A percentile compares a stretch with the other conserved stretches of the same genome.
These are phyloP conservation scores for Meripilus lineatus DNA, from an alignment of 1,284 basidiomycete species.

Conservation along the genomic window DNA sequence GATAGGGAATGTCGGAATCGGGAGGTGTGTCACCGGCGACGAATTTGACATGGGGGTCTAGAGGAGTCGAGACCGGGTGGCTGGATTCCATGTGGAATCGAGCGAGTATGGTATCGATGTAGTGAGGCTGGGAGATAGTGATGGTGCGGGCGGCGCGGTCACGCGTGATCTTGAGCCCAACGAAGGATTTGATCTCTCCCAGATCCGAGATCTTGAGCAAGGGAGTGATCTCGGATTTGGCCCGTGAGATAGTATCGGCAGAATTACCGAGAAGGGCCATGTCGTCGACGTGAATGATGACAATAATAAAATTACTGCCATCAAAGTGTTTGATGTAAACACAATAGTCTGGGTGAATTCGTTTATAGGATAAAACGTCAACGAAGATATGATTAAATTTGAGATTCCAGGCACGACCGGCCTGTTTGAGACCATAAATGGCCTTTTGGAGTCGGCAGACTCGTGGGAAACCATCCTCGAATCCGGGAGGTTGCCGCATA, in stretches of 20 bases:
- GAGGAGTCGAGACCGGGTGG: too few species aligned
- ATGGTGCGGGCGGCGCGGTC: slow-evolving; percentile 17
- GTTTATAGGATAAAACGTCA: slow-evolving; percentile 7
- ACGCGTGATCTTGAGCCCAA: slow-evolving; percentile 23
- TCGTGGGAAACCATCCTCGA: not conserved
- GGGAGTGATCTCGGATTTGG: too few species aligned
- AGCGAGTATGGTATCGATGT: slow-evolving; percentile 18
- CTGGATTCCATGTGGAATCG: too few species aligned
- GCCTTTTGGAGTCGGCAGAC: slow-evolving; percentile 8
- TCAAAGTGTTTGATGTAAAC: too few species aligned
- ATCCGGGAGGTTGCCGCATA: slow-evolving; percentile 3
- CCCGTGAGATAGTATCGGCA: not conserved
- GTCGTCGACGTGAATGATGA: too few species aligned
- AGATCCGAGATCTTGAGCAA: slow-evolving; percentile 22
- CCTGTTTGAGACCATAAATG: slow-evolving; percentile 27
- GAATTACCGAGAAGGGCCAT: not conserved
- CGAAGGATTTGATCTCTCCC: slow-evolving; percentile 15
- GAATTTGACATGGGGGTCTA: slow-evolving; percentile 15
- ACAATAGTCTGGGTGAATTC: too few species aligned
- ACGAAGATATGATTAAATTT: slow-evolving; percentile 10
- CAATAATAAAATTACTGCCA: slow-evolving; percentile 5
- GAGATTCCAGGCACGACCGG: slow-evolving; percentile 18
- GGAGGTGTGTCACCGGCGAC: slow-evolving; percentile 17
- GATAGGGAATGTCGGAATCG: slow-evolving; percentile 13
- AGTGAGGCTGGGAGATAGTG: too few species aligned